Evolutionary conservation across 805 yeast species (phyloP).

Genomic region (Tetrapisispora fleetii): DNA sequence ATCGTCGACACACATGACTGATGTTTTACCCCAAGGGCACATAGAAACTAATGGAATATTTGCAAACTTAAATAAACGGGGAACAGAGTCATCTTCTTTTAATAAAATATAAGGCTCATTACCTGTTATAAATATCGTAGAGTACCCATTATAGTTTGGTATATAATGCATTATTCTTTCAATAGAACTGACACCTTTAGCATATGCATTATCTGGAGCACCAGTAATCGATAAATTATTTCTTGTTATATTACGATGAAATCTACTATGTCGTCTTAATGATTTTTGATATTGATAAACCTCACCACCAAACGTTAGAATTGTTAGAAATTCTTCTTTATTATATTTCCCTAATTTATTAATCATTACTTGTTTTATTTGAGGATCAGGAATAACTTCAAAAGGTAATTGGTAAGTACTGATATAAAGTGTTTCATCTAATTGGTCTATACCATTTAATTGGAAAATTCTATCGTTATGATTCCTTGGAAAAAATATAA

Average conservation of each 20-base stretch:
- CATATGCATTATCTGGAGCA: conserved; percentile 70
- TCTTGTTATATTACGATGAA: conserved; percentile 18
- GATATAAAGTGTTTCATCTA: conserved; percentile 33
- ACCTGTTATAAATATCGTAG: conserved; percentile 64
- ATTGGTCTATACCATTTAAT: conserved; percentile 29
- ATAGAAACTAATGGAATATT: conserved; percentile 57
- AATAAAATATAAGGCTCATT: conserved; percentile 56
- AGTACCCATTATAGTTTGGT: conserved; percentile 46
- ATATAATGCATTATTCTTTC: conserved; percentile 60
- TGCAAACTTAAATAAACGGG: conserved; percentile 59
- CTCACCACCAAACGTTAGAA: conserved; percentile 77
- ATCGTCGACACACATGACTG: conserved; percentile 61
- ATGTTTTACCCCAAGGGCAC: conserved; percentile 29
- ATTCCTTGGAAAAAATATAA: conserved; percentile 51
- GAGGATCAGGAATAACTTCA: conserved; percentile 55
- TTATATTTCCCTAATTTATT: conserved; percentile 53
- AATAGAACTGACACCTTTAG: conserved; percentile 49
- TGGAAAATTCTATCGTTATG: conserved; percentile 34
- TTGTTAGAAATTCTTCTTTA: conserved; percentile 54
- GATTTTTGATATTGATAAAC: conserved; percentile 54
- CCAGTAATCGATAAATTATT: conserved; percentile 47
- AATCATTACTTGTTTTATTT: conserved; percentile 57
- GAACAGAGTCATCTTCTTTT: conserved; percentile 54
- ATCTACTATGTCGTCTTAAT: conserved; percentile 14
- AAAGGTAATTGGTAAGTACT: conserved; percentile 27